phyloP scores from a whole-genome alignment of 352 stramenopile species.

The Phytophthora rubi region DNA sequence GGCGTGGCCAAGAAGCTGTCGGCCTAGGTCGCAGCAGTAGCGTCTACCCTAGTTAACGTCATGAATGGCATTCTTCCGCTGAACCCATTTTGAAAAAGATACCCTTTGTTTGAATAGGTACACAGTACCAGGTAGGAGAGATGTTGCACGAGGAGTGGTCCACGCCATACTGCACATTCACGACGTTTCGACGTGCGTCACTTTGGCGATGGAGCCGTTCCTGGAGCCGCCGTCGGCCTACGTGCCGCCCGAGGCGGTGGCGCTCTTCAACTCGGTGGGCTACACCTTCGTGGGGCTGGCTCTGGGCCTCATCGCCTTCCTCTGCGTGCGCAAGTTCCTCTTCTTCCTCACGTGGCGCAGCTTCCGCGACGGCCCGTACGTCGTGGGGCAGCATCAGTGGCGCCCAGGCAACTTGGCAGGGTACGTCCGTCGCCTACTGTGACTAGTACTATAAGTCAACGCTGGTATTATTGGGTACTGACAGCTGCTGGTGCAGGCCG shows the following conservation, averaged over 20 bases:
- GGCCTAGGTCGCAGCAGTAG: slow-evolving; percentile 19
- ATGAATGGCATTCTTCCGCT: neutral
- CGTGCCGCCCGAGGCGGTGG: slow-evolving; percentile 54
- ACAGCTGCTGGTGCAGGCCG: slow-evolving; percentile 35
- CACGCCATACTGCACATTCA: neutral
- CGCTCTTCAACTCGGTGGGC: slow-evolving; percentile 65
- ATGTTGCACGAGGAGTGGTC: neutral
- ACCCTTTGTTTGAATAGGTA: neutral
- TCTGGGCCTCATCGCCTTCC: slow-evolving; percentile 54
- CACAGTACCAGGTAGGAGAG: slow-evolving; percentile 14
- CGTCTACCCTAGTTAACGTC: neutral
- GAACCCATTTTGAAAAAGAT: slow-evolving; percentile 19
- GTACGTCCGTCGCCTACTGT: slow-evolving; percentile 33
- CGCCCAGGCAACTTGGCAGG: slow-evolving; percentile 74
- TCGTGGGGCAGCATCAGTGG: slow-evolving; percentile 78
- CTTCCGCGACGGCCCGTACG: slow-evolving; percentile 80
- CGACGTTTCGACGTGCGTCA: slow-evolving; percentile 13
- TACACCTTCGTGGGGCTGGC: slow-evolving; percentile 59
- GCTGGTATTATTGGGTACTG: neutral
- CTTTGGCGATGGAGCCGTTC: slow-evolving; percentile 45
- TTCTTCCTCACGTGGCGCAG: slow-evolving; percentile 86
- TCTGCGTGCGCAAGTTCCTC: slow-evolving; percentile 57
- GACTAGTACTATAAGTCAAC: neutral
- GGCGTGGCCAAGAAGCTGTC: slow-evolving; percentile 83
- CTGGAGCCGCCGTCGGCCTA: slow-evolving; percentile 56